Base-by-base conservation (phyloP, 306 rosid species). In the Parietaria judaica region DNA sequence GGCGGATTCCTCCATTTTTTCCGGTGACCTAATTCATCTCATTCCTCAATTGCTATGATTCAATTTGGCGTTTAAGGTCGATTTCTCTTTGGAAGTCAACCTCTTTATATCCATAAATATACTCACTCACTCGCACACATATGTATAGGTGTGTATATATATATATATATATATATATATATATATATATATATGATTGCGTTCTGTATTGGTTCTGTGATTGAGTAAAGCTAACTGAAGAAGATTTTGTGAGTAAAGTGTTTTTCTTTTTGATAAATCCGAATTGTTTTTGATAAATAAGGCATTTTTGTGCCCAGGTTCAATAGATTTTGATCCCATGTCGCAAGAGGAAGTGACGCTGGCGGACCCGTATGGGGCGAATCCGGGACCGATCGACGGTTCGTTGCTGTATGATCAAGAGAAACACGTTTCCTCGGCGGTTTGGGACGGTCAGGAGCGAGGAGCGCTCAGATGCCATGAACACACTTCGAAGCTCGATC, bases 381-480 rank as follows among this genome's bases (percentile, higher is more conserved):
- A 82, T 86, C 95, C 99, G 3, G 99, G 99, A 64, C 99, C 99
- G 50, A 67, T 94, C 62, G 97, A 94, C 68, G 87, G 77, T 77
- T 88, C 83, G 0, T 83, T 94, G 64, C 94, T 94, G 44, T 88
- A 86, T 81, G 99, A 94, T 72, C 99, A 94, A 78, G 99, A 88
- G 74, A 94, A 94, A 80, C 99, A 94, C 76, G 97, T 94, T 45
- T 94, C 99, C 14, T 76, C 87, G 9, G 97, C 97, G 63, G 90
- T 94, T 65, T 94, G 99, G 99, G 99, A 94, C 41, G 97, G 99
- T 41, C 99, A 92, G 99, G 99, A 94, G 80, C 99, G 97, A 35
- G 99, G 99, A 56, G 99, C 97, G 6, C 99, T 94, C 60, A 78
- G 99, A 81, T 94, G 99, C 74, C 99, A 94, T 3, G 99, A 94